These are phyloP conservation scores for Neoarthrinium moseri DNA, from an alignment of 2,329 filamentous ascomycete species.

Conservation along the genomic window DNA sequence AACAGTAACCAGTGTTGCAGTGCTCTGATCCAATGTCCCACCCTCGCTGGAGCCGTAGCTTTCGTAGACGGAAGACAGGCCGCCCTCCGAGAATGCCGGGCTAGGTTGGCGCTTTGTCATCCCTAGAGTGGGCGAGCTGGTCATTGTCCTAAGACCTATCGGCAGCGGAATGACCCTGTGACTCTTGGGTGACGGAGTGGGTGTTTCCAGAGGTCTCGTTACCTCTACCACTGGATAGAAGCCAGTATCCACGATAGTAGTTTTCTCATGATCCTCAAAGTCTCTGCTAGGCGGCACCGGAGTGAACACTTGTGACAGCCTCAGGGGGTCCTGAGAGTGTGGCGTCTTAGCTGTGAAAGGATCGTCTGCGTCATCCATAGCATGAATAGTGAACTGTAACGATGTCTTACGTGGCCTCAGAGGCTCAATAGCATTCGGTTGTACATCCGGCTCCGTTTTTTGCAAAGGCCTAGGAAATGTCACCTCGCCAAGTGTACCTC, in stretches of 20 bases:
- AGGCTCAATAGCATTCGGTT: background rate
- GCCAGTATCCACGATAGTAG: background rate
- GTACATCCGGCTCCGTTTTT: background rate
- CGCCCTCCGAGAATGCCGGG: conserved; percentile 22
- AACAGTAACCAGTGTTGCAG: conserved; percentile 7
- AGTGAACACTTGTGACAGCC: conserved; percentile 26
- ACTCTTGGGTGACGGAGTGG: conserved; percentile 19
- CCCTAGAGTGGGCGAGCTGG: conserved; percentile 22
- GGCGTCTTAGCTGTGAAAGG: conserved; percentile 20
- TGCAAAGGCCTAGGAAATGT: background rate
- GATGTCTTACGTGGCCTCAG: conserved; percentile 6
- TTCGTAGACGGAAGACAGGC: conserved; percentile 29
- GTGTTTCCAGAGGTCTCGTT: conserved; percentile 11
- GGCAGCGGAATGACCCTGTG: conserved; percentile 19
- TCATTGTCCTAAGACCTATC: conserved; percentile 17
- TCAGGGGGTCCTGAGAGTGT: conserved; percentile 14
- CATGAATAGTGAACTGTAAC: conserved; percentile 15
- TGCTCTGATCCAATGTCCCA: conserved; percentile 7
- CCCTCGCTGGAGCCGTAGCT: conserved; percentile 20
- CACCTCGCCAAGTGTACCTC: background rate
- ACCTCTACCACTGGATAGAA: conserved; percentile 5
- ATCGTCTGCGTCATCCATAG: conserved; percentile 16
- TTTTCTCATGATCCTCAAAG: background rate
- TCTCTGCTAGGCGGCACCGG: conserved; percentile 15
- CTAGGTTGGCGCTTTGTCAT: conserved; percentile 14